Percentiles rank a stretch among this genome's conserved stretches.
Conservation (phyloP, 2,329 filamentous ascomycete genomes). For the Fusarium nodosum region DNA sequence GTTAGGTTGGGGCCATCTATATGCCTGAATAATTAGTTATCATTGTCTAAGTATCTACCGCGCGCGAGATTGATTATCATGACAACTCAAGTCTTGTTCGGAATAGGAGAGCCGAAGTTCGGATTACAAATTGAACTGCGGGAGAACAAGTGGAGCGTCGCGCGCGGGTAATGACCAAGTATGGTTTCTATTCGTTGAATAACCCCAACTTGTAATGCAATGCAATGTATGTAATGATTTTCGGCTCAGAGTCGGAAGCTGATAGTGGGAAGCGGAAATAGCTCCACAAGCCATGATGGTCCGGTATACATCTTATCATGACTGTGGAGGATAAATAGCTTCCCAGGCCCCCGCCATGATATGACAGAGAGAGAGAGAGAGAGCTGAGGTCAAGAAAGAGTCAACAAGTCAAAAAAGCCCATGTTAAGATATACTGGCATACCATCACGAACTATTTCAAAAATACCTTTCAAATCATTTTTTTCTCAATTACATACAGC, state of each 20-base stretch:
- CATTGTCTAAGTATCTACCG: neutral
- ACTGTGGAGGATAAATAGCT: slow-evolving; percentile 37
- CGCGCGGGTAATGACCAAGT: slow-evolving; percentile 52
- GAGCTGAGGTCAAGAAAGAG: neutral
- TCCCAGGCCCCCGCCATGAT: slow-evolving; percentile 21
- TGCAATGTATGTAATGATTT: neutral
- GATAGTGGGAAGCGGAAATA: slow-evolving; percentile 28
- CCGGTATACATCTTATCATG: slow-evolving; percentile 21
- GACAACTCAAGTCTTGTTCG: neutral
- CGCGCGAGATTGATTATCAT: neutral
- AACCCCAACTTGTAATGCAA: neutral
- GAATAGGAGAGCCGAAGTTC: slow-evolving; percentile 3
- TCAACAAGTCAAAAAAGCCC: neutral
- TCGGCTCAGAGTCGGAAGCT: slow-evolving; percentile 25
- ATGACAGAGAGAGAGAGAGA: neutral
- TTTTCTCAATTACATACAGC: slow-evolving; percentile 12
- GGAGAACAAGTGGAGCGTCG: slow-evolving; percentile 35
- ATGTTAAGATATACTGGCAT: slow-evolving; percentile 34
- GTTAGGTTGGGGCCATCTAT: neutral
- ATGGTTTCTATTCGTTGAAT: slow-evolving; percentile 7
- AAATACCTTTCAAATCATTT: slow-evolving; percentile 1
- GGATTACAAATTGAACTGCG: slow-evolving; percentile 38
- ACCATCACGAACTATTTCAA: slow-evolving; percentile 21
- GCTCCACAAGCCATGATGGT: slow-evolving; percentile 44
- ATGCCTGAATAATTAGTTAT: neutral